These are phyloP conservation scores for Phellinidium pouzarii DNA, from an alignment of 1,284 basidiomycete genomes.

Conservation along the genomic window DNA sequence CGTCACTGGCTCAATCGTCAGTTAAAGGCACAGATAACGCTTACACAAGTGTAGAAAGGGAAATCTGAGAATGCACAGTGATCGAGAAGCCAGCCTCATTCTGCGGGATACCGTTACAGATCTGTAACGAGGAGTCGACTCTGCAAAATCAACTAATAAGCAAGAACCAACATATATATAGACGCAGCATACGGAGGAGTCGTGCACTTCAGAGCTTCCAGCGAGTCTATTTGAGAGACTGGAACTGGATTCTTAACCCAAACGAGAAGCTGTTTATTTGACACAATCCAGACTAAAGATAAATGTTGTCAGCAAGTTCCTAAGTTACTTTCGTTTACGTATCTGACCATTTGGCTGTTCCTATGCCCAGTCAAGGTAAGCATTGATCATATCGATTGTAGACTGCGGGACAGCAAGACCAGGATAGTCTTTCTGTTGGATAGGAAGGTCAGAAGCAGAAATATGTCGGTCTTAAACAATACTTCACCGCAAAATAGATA, in stretches of 20 bases:
- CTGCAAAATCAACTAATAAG: not conserved
- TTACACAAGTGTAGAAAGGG: slow-evolving; percentile 71
- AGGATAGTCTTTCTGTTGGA: slow-evolving; percentile 46
- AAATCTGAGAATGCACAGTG: slow-evolving; percentile 66
- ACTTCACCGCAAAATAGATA: slow-evolving; percentile 62
- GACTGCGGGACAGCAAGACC: slow-evolving; percentile 43
- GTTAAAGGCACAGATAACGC: slow-evolving; percentile 23
- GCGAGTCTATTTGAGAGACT: slow-evolving; percentile 47
- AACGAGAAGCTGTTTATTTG: slow-evolving; percentile 63
- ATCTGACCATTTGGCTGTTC: slow-evolving; percentile 54
- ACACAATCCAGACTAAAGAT: slow-evolving; percentile 66
- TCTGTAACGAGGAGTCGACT: slow-evolving; percentile 44
- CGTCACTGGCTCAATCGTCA: not conserved
- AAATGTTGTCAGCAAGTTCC: not conserved
- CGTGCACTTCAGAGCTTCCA: slow-evolving; percentile 54
- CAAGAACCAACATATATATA: not conserved
- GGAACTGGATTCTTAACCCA: slow-evolving; percentile 72
- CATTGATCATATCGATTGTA: slow-evolving; percentile 68
- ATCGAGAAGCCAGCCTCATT: slow-evolving; percentile 55
- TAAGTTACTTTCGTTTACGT: not conserved
- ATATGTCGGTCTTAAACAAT: not conserved
- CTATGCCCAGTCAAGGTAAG: slow-evolving; percentile 80
- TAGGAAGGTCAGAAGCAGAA: not conserved
- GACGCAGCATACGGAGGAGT: slow-evolving; percentile 35
- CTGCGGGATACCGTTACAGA: slow-evolving; percentile 68